These are phyloP conservation scores for Stagonosporopsis cucurbitacearum DNA, from an alignment of 2,329 filamentous ascomycete species.

Conservation along the genomic window DNA sequence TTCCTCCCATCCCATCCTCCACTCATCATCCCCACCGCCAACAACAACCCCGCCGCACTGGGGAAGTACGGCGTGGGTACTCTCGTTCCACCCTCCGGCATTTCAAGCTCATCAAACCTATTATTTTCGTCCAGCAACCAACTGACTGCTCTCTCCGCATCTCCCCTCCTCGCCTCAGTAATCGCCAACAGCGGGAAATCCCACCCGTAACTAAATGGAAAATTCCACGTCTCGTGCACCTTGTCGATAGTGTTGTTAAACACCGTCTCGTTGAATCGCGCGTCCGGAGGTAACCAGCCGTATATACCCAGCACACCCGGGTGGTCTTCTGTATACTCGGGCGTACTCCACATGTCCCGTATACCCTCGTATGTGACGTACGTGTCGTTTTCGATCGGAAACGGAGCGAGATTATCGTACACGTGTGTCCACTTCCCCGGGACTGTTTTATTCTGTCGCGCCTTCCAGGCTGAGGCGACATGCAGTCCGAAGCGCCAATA, in stretches of 20 bases:
- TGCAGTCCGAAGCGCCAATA: conserved; percentile 68
- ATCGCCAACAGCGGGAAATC: conserved; percentile 45
- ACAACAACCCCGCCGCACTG: conserved; percentile 56
- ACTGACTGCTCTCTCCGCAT: conserved; percentile 39
- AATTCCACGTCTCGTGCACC: conserved; percentile 46
- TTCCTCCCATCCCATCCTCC: conserved; percentile 61
- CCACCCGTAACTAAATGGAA: conserved; percentile 45
- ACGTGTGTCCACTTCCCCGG: conserved; percentile 59
- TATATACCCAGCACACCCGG: conserved; percentile 40
- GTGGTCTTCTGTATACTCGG: conserved; percentile 39
- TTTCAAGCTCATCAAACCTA: conserved; percentile 63
- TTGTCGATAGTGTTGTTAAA: conserved; percentile 40
- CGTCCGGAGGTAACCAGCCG: conserved; percentile 41
- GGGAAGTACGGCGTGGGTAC: conserved; percentile 67
- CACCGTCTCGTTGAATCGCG: conserved; percentile 35
- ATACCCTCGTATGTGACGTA: conserved; percentile 64
- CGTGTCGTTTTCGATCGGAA: conserved; percentile 58
- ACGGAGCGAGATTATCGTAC: conserved; percentile 59
- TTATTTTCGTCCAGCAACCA: conserved; percentile 59
- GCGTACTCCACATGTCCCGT: conserved; percentile 41
- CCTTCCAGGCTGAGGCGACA: conserved; percentile 61
- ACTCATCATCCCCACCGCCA: conserved; percentile 64
- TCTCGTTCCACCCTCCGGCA: conserved; percentile 59
- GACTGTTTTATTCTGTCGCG: conserved; percentile 52
- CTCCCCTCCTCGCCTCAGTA: conserved; percentile 37